phyloP scores from a whole-genome alignment of 139 green algal species.

The Asterochloris sp. region DNA sequence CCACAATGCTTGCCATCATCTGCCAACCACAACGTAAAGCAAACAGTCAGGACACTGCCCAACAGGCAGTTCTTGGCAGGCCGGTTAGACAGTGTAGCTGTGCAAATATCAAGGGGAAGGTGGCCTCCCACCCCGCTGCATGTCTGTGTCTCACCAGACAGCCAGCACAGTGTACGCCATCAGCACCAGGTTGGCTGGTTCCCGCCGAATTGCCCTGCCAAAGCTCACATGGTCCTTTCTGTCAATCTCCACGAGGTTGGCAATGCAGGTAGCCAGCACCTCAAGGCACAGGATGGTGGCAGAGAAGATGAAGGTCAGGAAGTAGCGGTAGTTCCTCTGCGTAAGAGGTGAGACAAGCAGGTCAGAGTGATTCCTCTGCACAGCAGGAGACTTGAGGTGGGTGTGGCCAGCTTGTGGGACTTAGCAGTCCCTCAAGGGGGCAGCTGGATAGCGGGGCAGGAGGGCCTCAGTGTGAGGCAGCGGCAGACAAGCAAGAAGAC shows the following conservation, averaged over 20 bases:
- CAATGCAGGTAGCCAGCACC: conserved; percentile 68
- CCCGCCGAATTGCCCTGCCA: conserved; percentile 35
- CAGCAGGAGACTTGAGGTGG: no score
- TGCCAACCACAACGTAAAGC: no score
- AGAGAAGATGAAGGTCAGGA: conserved; percentile 90
- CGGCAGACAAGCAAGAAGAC: no score
- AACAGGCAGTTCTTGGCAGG: no score
- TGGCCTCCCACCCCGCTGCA: neutral
- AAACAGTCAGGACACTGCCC: no score
- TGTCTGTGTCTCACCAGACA: conserved; percentile 46
- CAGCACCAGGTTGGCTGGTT: conserved; percentile 56
- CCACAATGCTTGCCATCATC: no score
- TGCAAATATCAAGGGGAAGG: neutral
- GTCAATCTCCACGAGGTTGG: conserved; percentile 41
- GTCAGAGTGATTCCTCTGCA: no score
- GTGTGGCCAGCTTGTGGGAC: no score
- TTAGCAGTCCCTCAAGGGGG: no score
- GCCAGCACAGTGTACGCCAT: conserved; percentile 75
- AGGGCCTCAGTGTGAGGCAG: no score
- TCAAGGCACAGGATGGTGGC: conserved; percentile 80
- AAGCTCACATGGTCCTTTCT: conserved; percentile 13
- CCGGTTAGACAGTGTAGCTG: no score
- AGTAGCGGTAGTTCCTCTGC: conserved; percentile 97
- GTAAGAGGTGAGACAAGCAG: neutral
- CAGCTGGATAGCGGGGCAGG: no score